phyloP scores from a whole-genome alignment of 2,329 filamentous ascomycete genomes.

The Claviceps digitariae region DNA sequence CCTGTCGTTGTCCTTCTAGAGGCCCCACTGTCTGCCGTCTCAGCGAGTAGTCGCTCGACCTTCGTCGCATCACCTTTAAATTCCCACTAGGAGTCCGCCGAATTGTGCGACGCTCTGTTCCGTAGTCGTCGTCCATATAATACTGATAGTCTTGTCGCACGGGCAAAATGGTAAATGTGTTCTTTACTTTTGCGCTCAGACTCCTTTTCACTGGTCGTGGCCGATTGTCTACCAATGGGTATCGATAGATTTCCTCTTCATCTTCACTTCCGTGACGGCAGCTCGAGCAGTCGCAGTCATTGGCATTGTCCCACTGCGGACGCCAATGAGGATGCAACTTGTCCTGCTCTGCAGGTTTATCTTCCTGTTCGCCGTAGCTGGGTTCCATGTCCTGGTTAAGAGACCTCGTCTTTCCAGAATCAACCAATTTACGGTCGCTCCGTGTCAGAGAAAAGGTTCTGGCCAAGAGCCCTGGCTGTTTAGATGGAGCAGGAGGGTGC shows the following conservation, averaged over 20 bases:
- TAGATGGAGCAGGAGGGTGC: slow-evolving; percentile 26
- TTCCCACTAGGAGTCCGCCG: slow-evolving; percentile 46
- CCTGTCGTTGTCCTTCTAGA: slow-evolving; percentile 24
- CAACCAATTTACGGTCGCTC: slow-evolving; percentile 19
- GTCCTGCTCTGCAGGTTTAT: slow-evolving; percentile 35
- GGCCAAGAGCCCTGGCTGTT: slow-evolving; percentile 29
- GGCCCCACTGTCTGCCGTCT: slow-evolving; percentile 9
- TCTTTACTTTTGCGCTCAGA: slow-evolving; percentile 39
- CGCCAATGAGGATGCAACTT: slow-evolving; percentile 50
- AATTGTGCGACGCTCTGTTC: slow-evolving; percentile 42
- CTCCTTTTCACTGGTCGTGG: slow-evolving; percentile 31
- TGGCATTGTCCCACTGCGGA: slow-evolving; percentile 31
- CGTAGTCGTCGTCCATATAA: slow-evolving; percentile 19
- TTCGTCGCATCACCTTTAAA: slow-evolving; percentile 42
- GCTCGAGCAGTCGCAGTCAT: slow-evolving; percentile 19
- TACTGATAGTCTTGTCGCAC: slow-evolving; percentile 26
- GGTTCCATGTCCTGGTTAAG: slow-evolving; percentile 15
- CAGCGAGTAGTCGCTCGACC: slow-evolving; percentile 33
- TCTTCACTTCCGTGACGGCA: slow-evolving; percentile 23
- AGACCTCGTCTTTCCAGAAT: slow-evolving; percentile 12
- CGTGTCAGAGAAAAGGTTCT: slow-evolving; percentile 42
- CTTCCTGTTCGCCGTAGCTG: slow-evolving; percentile 28
- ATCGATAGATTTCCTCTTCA: slow-evolving; percentile 28
- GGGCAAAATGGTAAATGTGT: slow-evolving; percentile 48
- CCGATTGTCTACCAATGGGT: slow-evolving; percentile 36